Evolutionary conservation across 2,329 filamentous ascomycete genomes (phyloP).

Genomic region (Claviceps cyperi): DNA sequence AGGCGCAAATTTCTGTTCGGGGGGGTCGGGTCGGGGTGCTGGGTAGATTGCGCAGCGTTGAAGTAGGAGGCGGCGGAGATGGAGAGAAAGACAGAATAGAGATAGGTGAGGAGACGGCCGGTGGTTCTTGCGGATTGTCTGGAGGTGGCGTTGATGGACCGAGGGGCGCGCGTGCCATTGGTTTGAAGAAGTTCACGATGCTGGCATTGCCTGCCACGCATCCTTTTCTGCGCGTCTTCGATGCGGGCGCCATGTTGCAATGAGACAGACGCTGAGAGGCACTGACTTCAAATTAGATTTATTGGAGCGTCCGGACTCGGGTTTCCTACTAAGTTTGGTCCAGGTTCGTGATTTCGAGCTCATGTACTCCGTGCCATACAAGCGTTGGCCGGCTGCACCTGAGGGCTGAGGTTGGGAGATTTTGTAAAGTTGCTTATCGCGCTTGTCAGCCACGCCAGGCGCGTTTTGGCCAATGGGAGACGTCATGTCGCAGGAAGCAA

Average conservation of each 20-base stretch:
- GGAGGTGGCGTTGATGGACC: constrained; percentile 4
- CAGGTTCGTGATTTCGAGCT: background rate
- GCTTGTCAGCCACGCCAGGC: background rate
- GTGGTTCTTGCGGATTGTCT: constrained; percentile 1
- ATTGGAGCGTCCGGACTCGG: background rate
- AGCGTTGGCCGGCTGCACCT: background rate
- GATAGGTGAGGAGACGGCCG: background rate
- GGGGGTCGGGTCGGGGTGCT: constrained; percentile 12
- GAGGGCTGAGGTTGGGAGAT: too few relatives aligned
- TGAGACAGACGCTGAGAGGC: background rate
- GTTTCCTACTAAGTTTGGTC: background rate
- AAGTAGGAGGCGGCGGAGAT: constrained; percentile 13
- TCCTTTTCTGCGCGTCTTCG: constrained; percentile 10
- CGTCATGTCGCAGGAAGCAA: background rate
- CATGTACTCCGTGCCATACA: background rate
- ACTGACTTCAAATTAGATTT: background rate
- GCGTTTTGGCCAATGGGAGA: background rate
- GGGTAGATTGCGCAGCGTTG: constrained; percentile 11
- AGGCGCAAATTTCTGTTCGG: constrained; percentile 43
- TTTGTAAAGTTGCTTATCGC: too few relatives aligned
- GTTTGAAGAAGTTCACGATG: constrained; percentile 27
- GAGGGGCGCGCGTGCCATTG: constrained; percentile 10
- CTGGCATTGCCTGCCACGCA: constrained; percentile 10
- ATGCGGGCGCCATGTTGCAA: constrained; percentile 9
- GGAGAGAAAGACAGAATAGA: constrained; percentile 10